Evolutionary conservation across 192 early-diverging fungal species (phyloP).

Genomic region (Jimgerdemannia lactiflua): DNA sequence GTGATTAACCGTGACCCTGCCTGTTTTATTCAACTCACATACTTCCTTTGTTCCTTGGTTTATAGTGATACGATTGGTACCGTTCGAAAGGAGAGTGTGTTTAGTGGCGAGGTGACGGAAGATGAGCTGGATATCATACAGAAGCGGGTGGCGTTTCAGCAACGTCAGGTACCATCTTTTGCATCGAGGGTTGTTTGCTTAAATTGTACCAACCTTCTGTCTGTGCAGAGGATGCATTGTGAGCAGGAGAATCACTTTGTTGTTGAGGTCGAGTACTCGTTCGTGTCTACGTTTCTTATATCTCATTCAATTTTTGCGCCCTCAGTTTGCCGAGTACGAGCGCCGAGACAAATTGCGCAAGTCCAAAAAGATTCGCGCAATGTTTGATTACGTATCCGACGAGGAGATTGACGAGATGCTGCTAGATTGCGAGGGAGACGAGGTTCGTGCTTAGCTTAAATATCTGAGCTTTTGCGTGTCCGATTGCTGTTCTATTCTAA

Average conservation of each 20-base stretch:
- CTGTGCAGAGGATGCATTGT: not conserved
- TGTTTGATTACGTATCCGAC: slow-evolving; percentile 73
- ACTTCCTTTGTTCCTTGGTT: not conserved
- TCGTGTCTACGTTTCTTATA: not conserved
- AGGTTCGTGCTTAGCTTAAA: slow-evolving; percentile 41
- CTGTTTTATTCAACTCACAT: not conserved
- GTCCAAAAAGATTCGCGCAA: slow-evolving; percentile 68
- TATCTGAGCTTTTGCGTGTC: too few species aligned
- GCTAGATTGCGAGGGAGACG: slow-evolving; percentile 76
- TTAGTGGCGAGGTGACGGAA: slow-evolving; percentile 87
- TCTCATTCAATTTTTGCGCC: not conserved
- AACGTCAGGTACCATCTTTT: slow-evolving; percentile 56
- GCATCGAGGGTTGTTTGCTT: not conserved
- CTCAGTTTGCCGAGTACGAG: slow-evolving; percentile 83
- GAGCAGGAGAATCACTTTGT: not conserved
- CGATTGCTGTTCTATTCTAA: too few species aligned
- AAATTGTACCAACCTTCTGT: not conserved
- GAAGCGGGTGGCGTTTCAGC: slow-evolving; percentile 87
- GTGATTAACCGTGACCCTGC: not conserved
- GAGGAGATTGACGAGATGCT: slow-evolving; percentile 88
- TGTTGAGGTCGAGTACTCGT: not conserved
- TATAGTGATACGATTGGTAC: slow-evolving; percentile 68
- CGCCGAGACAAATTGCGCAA: slow-evolving; percentile 78
- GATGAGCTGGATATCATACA: slow-evolving; percentile 90
- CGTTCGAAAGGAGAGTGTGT: slow-evolving; percentile 84